Evolutionary conservation across 2,329 filamentous ascomycete genomes (phyloP).

Genomic region (Thelonectria rubi): DNA sequence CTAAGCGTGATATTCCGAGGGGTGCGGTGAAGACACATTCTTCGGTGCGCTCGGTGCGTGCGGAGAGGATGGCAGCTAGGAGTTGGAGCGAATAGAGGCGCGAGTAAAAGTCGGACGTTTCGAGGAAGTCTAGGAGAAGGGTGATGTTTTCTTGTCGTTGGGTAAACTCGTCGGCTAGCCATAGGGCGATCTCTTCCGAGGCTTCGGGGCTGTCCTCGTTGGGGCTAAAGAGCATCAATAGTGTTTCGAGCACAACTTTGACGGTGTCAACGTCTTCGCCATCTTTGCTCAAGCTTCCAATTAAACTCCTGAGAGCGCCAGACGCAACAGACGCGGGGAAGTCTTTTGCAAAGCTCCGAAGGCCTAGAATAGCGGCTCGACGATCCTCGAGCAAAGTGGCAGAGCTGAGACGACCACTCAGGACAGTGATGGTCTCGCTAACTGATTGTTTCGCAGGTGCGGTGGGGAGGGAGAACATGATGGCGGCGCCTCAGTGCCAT

Average conservation of each 20-base stretch:
- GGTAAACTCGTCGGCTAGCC: slow-evolving; percentile 97
- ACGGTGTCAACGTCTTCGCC: slow-evolving; percentile 95
- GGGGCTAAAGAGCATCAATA: slow-evolving; percentile 88
- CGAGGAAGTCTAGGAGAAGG: slow-evolving; percentile 86
- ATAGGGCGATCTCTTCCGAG: slow-evolving; percentile 93
- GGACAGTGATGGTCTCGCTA: slow-evolving; percentile 89
- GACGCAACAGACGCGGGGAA: slow-evolving; percentile 96
- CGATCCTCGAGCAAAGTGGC: slow-evolving; percentile 94
- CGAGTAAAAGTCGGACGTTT: slow-evolving; percentile 87
- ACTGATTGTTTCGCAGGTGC: slow-evolving; percentile 96
- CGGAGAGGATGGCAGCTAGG: slow-evolving; percentile 83
- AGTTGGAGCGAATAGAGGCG: slow-evolving; percentile 91
- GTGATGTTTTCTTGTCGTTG: slow-evolving; percentile 98
- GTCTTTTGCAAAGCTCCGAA: slow-evolving; percentile 95
- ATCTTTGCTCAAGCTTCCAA: slow-evolving; percentile 85
- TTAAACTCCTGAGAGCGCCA: slow-evolving; percentile 87
- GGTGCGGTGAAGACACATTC: slow-evolving; percentile 93
- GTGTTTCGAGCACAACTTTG: slow-evolving; percentile 92
- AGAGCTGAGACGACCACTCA: slow-evolving; percentile 87
- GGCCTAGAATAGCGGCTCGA: slow-evolving; percentile 87
- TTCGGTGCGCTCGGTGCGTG: slow-evolving; percentile 89
- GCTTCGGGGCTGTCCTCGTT: slow-evolving; percentile 83
- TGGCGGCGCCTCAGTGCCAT: slow-evolving; percentile 44
- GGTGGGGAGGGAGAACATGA: slow-evolving; percentile 71
- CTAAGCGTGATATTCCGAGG: slow-evolving; percentile 85